A percentile compares a stretch with the other conserved stretches of the same genome.
These are phyloP conservation scores for Parastagonospora avenae DNA, from an alignment of 2,329 filamentous ascomycete genomes.

Conservation along the genomic window DNA sequence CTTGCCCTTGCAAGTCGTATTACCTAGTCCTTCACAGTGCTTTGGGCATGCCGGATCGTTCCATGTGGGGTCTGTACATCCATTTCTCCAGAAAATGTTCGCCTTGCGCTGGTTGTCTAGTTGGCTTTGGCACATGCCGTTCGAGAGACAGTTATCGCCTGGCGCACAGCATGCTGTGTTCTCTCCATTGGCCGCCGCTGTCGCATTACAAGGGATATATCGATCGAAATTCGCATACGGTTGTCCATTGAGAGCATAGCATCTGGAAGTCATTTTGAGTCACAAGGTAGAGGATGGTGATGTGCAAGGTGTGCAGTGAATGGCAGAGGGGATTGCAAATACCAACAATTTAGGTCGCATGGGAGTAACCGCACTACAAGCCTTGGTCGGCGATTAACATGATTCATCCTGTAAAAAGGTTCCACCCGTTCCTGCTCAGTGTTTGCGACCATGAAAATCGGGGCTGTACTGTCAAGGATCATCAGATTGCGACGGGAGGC, in stretches of 20 bases:
- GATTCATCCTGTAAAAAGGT: too few relatives aligned
- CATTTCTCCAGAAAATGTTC: constrained; percentile 17
- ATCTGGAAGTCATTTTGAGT: background rate
- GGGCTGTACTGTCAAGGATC: too few relatives aligned
- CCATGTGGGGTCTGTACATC: constrained; percentile 17
- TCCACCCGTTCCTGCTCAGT: too few relatives aligned
- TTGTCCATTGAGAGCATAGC: constrained; percentile 1
- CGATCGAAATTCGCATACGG: background rate
- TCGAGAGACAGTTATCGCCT: constrained; percentile 15
- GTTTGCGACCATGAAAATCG: too few relatives aligned
- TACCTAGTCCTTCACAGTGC: constrained; percentile 12
- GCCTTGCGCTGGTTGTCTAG: constrained; percentile 5
- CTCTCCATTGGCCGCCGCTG: constrained; percentile 9
- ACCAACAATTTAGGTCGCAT: too few relatives aligned
- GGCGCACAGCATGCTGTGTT: constrained; percentile 14
- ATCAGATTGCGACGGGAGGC: too few relatives aligned
- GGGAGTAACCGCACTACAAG: too few relatives aligned
- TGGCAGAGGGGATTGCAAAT: too few relatives aligned
- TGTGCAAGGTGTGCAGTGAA: too few relatives aligned
- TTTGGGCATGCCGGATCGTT: constrained; percentile 11
- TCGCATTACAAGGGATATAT: constrained; percentile 19
- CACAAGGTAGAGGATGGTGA: background rate
- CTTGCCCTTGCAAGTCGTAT: background rate
- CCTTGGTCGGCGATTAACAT: too few relatives aligned
- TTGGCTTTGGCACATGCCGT: constrained; percentile 13